Conservation (phyloP, 129 eudicot species). For the Pittosporum tobira region DNA sequence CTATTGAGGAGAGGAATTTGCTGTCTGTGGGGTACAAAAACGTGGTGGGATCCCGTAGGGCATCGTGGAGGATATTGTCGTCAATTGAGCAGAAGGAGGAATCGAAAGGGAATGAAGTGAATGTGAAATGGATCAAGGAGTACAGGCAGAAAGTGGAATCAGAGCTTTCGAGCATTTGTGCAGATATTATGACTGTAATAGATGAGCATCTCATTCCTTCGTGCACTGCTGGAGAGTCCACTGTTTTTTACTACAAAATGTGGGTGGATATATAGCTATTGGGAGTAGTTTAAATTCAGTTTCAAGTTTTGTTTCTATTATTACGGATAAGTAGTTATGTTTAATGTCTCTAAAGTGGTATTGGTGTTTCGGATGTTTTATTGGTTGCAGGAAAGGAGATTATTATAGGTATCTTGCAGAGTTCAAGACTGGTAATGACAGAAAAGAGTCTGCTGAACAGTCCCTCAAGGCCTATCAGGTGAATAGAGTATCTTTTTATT, state of each 20-base stretch:
- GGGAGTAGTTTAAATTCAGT: not conserved
- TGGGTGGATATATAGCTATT: slow-evolving; percentile 12
- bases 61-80: slow-evolving; percentile 52
- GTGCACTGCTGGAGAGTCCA: slow-evolving; percentile 41
- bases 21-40: slow-evolving; percentile 57
- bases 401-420: slow-evolving; percentile 57
- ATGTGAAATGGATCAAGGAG: slow-evolving; percentile 45
- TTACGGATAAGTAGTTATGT: no score
- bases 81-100: slow-evolving; percentile 66
- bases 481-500: not conserved
- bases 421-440: slow-evolving; percentile 44
- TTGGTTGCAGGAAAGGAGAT: slow-evolving; percentile 51
- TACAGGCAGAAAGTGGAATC: slow-evolving; percentile 48
- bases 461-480: slow-evolving; percentile 60
- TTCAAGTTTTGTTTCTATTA: not conserved
- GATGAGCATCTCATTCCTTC: slow-evolving; percentile 57
- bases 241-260: slow-evolving; percentile 60
- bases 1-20: slow-evolving; percentile 52
- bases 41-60: slow-evolving; percentile 50
- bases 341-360: no score
- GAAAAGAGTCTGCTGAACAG: slow-evolving; percentile 48
- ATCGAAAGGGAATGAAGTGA: slow-evolving; percentile 41
- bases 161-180: slow-evolving; percentile 39
- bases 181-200: slow-evolving; percentile 42
- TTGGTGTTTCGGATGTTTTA: not conserved